Evolutionary conservation across 1,284 basidiomycete genomes (phyloP), one percentile per base, ranked within the genome.

Genomic region (Fomes fomentarius): DNA sequence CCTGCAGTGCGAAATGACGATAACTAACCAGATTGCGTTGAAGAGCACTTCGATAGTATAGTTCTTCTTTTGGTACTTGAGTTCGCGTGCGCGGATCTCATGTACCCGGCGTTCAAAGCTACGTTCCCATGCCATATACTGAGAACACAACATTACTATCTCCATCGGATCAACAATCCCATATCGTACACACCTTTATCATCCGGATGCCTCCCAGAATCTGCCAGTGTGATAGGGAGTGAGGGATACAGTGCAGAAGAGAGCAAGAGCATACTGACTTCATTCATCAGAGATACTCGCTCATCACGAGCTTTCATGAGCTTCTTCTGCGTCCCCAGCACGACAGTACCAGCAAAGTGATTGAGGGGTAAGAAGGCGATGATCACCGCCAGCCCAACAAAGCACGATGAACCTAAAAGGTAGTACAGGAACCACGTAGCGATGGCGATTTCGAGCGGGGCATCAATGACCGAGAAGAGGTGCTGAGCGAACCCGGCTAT

Each of bases 61-160:
- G 72, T 93, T 96, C 50, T 91, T 71, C 58, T 85, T 87, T 69
- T 94, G 92, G 71, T 86, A 94, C 63, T 85, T 85, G 12, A 96
- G 77, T 69, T 96, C 93, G 61, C 85, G 87, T 44, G 82, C 83
- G 22, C 94, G 83, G 56, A 96, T 78, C 47, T 81, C 83, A 51
- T 91, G 70, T 8, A 96, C 86, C 8, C 82, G 80, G 26, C 79
- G 76, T 71, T 96, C 93, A 65, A 96, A 96, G 63, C 86, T 91
- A 19, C 91, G 84, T 71, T 97, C 95, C 94, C 94, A 96, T 11
- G 92, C 93, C 92, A 96, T 95, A 71, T 95, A 95, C 84, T 90
- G 57, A 22, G 26, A 46, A 12, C 12, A 12, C 28, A n/a, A n/a
- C n/a, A n/a, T n/a, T n/a, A n/a, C n/a, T n/a, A n/a, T n/a, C n/a